Conservation (phyloP, 306 rosid species). For the Acacia melanoxylon region DNA sequence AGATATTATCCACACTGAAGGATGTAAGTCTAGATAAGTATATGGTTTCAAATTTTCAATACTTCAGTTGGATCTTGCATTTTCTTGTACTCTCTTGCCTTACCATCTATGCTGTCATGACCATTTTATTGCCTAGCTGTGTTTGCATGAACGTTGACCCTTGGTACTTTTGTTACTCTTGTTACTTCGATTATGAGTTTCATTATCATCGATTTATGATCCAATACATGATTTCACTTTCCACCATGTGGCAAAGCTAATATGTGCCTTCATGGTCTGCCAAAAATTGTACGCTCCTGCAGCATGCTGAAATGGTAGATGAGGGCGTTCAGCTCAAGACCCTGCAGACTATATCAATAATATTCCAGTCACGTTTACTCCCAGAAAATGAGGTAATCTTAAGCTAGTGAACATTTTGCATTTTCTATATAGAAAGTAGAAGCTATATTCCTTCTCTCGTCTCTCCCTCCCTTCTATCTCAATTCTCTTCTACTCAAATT, state of each 20-base stretch:
- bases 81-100: conserved; percentile 21
- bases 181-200: conserved; percentile 24
- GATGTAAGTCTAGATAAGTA: conserved; percentile 59
- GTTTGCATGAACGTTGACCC: conserved; percentile 5
- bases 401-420: conserved; percentile 11
- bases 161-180: conserved; percentile 4
- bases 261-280: conserved; percentile 26
- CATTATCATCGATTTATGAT: conserved; percentile 20
- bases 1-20: conserved; percentile 81
- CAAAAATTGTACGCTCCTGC: conserved; percentile 25
- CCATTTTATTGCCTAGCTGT: conserved; percentile 19
- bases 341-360: conserved; percentile 88
- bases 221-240: conserved; percentile 10
- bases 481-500: too few relatives aligned
- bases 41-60: neutral
- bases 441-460: neutral
- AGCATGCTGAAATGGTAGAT: conserved; percentile 96
- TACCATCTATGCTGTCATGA: neutral
- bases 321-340: conserved; percentile 95
- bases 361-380: conserved; percentile 90
- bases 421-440: neutral
- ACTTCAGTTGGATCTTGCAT: conserved; percentile 11
- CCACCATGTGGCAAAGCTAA: conserved; percentile 12
- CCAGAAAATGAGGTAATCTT: conserved; percentile 84
- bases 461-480: too few relatives aligned